Evolutionary conservation across 2,329 filamentous ascomycete species (phyloP).

Genomic region (Diplocarpon mali): DNA sequence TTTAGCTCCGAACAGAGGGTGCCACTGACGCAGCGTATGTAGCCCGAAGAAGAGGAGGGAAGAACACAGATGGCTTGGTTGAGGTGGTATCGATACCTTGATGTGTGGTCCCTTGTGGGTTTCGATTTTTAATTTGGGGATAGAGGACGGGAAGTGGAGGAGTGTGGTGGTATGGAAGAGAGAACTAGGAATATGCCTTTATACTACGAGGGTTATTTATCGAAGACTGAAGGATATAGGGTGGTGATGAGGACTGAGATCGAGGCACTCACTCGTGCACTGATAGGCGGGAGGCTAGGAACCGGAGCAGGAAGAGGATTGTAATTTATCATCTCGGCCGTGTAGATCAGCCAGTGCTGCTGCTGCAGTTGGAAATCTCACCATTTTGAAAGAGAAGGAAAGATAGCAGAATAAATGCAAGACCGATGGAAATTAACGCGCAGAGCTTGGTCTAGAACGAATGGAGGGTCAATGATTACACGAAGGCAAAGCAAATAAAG

Average conservation of each 20-base stretch:
- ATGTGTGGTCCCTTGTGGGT: slow-evolving; percentile 5
- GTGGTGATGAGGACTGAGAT: background rate
- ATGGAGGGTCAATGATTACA: no score
- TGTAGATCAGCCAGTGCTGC: no score
- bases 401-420: no score
- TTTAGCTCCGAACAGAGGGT: slow-evolving; percentile 10
- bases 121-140: slow-evolving; percentile 16
- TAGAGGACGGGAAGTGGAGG: slow-evolving; percentile 9
- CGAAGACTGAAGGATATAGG: background rate
- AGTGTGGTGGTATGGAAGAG: slow-evolving; percentile 6
- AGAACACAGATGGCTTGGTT: background rate
- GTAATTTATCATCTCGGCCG: no score
- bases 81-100: slow-evolving; percentile 13
- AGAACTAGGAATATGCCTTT: slow-evolving; percentile 5
- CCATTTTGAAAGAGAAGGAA: no score
- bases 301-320: no score
- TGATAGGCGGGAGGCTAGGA: no score
- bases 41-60: background rate
- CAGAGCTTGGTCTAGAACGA: no score
- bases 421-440: no score
- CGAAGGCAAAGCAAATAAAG: no score
- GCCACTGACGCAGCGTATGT: slow-evolving; percentile 8
- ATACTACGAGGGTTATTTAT: slow-evolving; percentile 1
- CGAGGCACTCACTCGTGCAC: no score
- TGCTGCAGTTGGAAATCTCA: no score